Base-by-base conservation (phyloP, 768 basidiomycete genomes). In the Sutorius australiensis region DNA sequence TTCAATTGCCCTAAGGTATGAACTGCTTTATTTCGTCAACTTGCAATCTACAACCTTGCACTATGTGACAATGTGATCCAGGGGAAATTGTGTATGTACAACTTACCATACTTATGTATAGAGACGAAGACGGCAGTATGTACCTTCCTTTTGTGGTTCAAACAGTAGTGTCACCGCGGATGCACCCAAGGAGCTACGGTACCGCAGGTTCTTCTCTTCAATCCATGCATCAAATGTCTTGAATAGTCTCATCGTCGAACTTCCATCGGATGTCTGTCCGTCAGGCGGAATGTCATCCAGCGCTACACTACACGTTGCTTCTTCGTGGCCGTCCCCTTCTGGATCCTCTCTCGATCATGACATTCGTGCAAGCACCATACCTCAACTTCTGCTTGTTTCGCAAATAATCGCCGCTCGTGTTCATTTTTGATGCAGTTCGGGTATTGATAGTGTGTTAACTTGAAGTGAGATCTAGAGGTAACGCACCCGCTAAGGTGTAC, bases 221-320 rank as follows among this genome's bases (percentile, higher is more conserved):
- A 95, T 72, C 88, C 91, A 92, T 8, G 54, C 67, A 67, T 95
- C 91, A 32, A 97, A 73, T 46, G 77, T 71, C 58, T 85, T 78
- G 60, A 98, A 91, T 49, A 95, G 64, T 54, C 67, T 67, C 83
- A 95, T 89, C 28, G 87, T 79, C 2, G 81, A 65, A 66, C 76
- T 68, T 72, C 80, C 72, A 69, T 76, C 67, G 67, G 67, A 69
- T 24, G 24, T 24, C 24, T 24, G 24, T 24, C 24, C 24, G 24
- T 24, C 24, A 24, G 24, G 24, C 24, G 2, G 24, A 24, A 24
- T 24, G 24, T 24, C 24, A 24, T 24, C 2, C 24, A 24, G 24
- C 24, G 24, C 24, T 4, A 24, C 24, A 24, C 24, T 4, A 24
- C 24, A 24, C 4, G 4, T 24, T 24, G 2, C 24, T 24, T 4